phyloP scores from a whole-genome alignment of 805 yeast genomes.

The Ogataea methanolica region DNA sequence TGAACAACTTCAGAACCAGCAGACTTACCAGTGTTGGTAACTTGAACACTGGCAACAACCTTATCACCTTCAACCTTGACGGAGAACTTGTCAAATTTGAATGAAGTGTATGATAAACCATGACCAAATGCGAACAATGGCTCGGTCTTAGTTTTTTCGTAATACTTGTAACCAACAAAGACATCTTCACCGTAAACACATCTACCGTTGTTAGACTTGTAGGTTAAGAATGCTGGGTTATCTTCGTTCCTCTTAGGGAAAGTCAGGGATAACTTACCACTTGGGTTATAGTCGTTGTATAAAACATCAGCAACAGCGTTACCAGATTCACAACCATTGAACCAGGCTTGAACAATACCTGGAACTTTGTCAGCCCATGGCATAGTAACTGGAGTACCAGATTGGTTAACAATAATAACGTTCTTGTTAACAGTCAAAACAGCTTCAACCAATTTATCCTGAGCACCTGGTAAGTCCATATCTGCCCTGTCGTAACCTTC shows the following conservation, averaged over 20 bases:
- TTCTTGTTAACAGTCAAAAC: constrained; percentile 45
- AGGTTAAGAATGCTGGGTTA: constrained; percentile 53
- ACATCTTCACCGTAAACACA: constrained; percentile 63
- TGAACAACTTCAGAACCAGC: constrained; percentile 56
- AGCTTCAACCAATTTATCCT: constrained; percentile 40
- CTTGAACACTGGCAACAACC: constrained; percentile 31
- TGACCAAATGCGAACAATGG: constrained; percentile 59
- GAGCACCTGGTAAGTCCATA: constrained; percentile 47
- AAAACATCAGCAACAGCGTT: constrained; percentile 56
- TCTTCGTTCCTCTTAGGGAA: constrained; percentile 50
- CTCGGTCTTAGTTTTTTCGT: constrained; percentile 44
- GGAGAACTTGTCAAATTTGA: constrained; percentile 36
- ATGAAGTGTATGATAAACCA: constrained; percentile 58
- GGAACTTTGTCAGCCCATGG: constrained; percentile 45
- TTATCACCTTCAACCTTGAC: constrained; percentile 25
- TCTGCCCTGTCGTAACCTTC: constrained; percentile 53
- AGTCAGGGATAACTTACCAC: constrained; percentile 53
- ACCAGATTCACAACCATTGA: constrained; percentile 55
- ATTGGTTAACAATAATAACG: constrained; percentile 49
- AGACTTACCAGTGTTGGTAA: constrained; percentile 43
- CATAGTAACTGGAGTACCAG: constrained; percentile 59
- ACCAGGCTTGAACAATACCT: constrained; percentile 49
- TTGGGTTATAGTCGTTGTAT: constrained; percentile 57
- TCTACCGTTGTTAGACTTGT: constrained; percentile 46
- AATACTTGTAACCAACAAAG: constrained; percentile 58